These are phyloP conservation scores for Ceriops zippeliana DNA, from an alignment of 345 rosid genomes.

Conservation along the genomic window DNA sequence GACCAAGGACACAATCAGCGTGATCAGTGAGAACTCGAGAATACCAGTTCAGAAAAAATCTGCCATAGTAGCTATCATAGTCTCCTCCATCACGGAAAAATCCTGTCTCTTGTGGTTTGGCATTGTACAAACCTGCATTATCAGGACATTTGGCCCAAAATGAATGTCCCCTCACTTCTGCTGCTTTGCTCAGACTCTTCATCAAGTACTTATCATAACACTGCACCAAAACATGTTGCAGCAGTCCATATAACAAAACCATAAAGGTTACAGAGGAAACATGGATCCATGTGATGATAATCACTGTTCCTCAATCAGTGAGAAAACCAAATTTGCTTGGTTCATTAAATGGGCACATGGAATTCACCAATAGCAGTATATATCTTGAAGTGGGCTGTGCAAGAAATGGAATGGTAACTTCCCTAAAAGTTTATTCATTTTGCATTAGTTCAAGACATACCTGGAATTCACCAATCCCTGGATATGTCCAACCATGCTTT, in stretches of 20 bases:
- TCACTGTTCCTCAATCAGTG: neutral
- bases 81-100: constrained; percentile 98
- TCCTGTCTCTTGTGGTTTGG: constrained; percentile 78
- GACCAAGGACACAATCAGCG: constrained; percentile 66
- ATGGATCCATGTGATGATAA: neutral
- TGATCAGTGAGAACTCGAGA: constrained; percentile 73
- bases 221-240: constrained; percentile 32
- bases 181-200: constrained; percentile 74
- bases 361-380: neutral
- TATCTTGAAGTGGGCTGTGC: neutral
- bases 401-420: neutral
- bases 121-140: constrained; percentile 79
- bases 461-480: constrained; percentile 91
- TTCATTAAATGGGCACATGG: neutral
- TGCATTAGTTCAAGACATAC: constrained; percentile 31
- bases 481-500: constrained; percentile 90
- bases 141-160: constrained; percentile 93
- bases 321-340: no score
- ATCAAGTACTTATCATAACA: constrained; percentile 84
- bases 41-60: constrained; percentile 96
- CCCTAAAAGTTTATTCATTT: neutral
- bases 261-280: neutral
- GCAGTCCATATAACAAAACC: constrained; percentile 8
- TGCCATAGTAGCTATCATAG: constrained; percentile 82
- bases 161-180: constrained; percentile 71